A percentile compares a stretch with the other conserved stretches of the same genome.
These are phyloP conservation scores for Populus davidiana DNA, from an alignment of 345 rosid genomes.

Conservation along the genomic window DNA sequence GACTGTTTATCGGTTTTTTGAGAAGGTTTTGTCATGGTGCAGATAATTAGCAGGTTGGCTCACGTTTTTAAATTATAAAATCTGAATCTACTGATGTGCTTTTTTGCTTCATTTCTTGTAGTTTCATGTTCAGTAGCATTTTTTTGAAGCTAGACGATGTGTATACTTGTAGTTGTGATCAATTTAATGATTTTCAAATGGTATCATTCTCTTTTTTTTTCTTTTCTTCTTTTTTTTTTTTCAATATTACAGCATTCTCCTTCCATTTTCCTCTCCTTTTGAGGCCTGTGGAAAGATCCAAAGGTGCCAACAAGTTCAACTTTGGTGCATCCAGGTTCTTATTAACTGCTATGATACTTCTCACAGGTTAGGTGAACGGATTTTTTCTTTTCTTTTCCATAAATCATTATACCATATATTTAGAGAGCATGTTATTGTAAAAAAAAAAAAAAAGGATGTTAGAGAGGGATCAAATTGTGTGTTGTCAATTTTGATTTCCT, in stretches of 20 bases:
- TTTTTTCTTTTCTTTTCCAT: background rate
- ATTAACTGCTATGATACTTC: constrained; percentile 18
- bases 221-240: background rate
- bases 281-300: constrained; percentile 33
- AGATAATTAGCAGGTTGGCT: background rate
- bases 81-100: background rate
- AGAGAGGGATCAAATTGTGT: constrained; percentile 9
- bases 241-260: constrained; percentile 4
- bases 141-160: background rate
- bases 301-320: constrained; percentile 24
- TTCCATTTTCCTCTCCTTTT: constrained; percentile 14
- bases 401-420: constrained; percentile 11
- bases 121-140: background rate
- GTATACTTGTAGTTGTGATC: background rate
- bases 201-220: background rate
- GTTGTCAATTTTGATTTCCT: constrained; percentile 17
- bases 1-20: background rate
- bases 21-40: background rate
- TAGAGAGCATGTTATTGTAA: constrained; percentile 12
- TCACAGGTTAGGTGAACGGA: constrained; percentile 49
- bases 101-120: background rate
- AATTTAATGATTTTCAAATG: background rate
- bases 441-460: too few species aligned
- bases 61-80: background rate
- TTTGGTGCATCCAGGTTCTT: constrained; percentile 27